Evolutionary conservation across 345 rosid genomes (phyloP).

Genomic region (Eutrema heterophyllum): DNA sequence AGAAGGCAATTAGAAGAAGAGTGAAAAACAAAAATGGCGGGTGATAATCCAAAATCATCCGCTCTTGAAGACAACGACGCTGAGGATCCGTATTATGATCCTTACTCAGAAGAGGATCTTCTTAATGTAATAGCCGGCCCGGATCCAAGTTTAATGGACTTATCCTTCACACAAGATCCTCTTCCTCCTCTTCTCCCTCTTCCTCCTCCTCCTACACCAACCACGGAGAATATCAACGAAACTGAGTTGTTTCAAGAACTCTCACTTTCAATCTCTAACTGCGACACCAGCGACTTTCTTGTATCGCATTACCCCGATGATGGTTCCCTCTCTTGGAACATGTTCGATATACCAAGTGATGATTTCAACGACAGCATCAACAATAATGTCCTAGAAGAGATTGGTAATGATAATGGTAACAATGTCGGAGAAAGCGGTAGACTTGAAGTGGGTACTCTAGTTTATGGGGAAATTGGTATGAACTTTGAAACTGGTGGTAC

Average conservation of each 20-base stretch:
- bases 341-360: background rate
- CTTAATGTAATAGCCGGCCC: background rate
- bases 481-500: conserved; percentile 3
- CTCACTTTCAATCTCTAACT: background rate
- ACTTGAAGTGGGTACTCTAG: conserved; percentile 13
- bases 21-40: conserved; percentile 5
- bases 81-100: background rate
- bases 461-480: background rate
- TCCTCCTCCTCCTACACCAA: background rate
- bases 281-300: background rate
- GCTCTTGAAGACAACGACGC: background rate
- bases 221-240: background rate
- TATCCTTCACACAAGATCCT: background rate
- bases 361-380: background rate
- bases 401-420: background rate
- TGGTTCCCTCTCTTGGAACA: background rate
- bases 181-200: no score
- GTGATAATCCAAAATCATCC: background rate
- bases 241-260: background rate
- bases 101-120: background rate
- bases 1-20: conserved; percentile 13
- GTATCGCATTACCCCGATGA: background rate
- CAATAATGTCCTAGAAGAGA: background rate
- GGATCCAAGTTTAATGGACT: background rate
- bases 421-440: background rate